Evolutionary conservation across 139 green algal species (phyloP).

Genomic region (Closterium sp.): DNA sequence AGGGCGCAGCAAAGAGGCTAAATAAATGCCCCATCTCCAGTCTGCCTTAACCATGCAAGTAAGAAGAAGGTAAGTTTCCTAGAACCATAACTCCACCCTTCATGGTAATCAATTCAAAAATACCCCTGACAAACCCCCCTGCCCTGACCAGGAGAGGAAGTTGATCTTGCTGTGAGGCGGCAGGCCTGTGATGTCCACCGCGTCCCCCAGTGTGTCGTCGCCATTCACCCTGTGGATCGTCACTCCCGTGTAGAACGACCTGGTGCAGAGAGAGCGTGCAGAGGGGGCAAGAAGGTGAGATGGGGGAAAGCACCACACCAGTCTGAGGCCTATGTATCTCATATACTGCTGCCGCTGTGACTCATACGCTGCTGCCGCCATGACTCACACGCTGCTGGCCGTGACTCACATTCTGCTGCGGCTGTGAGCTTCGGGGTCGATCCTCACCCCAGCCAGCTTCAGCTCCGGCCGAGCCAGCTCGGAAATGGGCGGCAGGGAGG

Average conservation of each 20-base stretch:
- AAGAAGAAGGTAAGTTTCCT: too few species aligned
- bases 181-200: constrained; percentile 65
- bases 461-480: constrained; percentile 90
- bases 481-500: constrained; percentile 77
- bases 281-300: too few species aligned
- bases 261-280: background rate
- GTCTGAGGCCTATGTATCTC: too few species aligned
- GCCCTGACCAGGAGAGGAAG: constrained; percentile 80
- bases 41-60: background rate
- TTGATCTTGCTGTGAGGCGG: constrained; percentile 67
- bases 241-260: constrained; percentile 52
- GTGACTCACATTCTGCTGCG: constrained; percentile 53
- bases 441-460: constrained; percentile 89
- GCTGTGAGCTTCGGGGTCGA: constrained; percentile 80
- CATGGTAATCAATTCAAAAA: too few species aligned
- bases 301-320: too few species aligned
- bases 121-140: constrained; percentile 31
- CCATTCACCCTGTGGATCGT: constrained; percentile 44
- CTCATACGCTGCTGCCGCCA: too few species aligned
- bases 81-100: too few species aligned
- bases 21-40: background rate
- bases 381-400: too few species aligned
- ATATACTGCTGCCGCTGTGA: too few species aligned
- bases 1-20: background rate
- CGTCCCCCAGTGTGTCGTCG: constrained; percentile 37